Evolutionary conservation across 2,329 filamentous ascomycete genomes (phyloP), one percentile per base, ranked within the genome.

Genomic region (Trichoderma sp.): DNA sequence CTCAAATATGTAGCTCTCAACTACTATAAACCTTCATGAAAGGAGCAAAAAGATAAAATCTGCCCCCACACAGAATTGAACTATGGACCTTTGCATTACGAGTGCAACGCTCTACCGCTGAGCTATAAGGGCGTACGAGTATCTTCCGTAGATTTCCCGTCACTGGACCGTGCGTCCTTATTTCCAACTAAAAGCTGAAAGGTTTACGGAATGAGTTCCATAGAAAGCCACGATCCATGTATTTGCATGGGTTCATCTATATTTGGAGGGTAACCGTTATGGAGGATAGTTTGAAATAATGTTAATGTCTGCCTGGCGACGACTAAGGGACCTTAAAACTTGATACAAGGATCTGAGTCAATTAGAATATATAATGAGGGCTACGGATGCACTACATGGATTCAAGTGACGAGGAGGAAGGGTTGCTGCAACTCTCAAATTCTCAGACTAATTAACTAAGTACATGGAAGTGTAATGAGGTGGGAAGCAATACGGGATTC

Each of bases 1-100:
- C 43, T 21, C 18, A 51, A 51, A n/a, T n/a, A n/a, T n/a, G 36
- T 7, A 7, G n/a, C 8, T 51, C 43, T 21, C 18, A 51, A 51
- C 14, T 18, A 39, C 36, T 39, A 36, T n/a, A n/a, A 28, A 24
- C 51, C n/a, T n/a, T n/a, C 3, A 9, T n/a, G 15, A n/a, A 18
- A 18, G 28, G 1, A 26, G 18, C 30, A 60, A 70, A 51, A 30
- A 62, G 18, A 47, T 11, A 47, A 14, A 9, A 21, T 21, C 36
- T 69, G 72, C 72, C 72, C 70, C 72, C 70, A 73, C 72, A 73
- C 72, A 72, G 72, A 60, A 30, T 73, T 72, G 72, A 73, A 73
- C 72, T 72, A 73, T 73, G 72, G 72, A 72, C 70, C 72, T 73
- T 73, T 61, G 72, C 72, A 73, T 73, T 73, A 73, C 72, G 72